Evolutionary conservation across 2,329 filamentous ascomycete species (phyloP).

Genomic region (Seiridium cupressi): DNA sequence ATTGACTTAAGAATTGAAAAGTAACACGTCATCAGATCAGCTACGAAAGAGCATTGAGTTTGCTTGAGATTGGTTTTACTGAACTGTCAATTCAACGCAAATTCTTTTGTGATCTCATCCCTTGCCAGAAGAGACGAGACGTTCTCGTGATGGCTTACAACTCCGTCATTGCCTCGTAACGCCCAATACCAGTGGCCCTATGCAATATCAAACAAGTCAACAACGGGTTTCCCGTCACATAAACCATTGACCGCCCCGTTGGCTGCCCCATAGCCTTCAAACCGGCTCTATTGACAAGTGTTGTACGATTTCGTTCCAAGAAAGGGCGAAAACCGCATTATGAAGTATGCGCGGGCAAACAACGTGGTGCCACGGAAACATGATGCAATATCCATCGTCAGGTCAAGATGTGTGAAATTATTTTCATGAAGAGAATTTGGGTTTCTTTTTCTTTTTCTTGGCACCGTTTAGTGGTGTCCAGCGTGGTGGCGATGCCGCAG

Average conservation of each 20-base stretch:
- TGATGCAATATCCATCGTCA: conserved; percentile 5
- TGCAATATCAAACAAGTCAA: conserved; percentile 8
- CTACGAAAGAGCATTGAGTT: not conserved
- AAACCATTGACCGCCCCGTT: not conserved
- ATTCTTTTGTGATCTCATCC: conserved; percentile 4
- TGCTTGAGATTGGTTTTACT: conserved; percentile 5
- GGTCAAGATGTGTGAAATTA: conserved; percentile 2
- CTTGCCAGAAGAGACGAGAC: conserved; percentile 11
- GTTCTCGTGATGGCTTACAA: not conserved
- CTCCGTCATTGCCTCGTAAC: conserved; percentile 3
- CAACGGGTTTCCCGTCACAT: not conserved
- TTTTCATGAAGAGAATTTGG: conserved; percentile 9
- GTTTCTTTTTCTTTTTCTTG: not conserved
- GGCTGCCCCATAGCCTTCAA: not conserved
- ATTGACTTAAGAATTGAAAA: not conserved
- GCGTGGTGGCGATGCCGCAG: conserved; percentile 37
- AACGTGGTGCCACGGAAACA: not conserved
- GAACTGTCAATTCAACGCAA: conserved; percentile 4
- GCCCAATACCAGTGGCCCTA: conserved; percentile 1
- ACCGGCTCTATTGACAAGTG: not conserved
- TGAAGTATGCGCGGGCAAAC: not conserved
- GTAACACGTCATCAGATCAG: not conserved
- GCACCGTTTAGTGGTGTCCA: not conserved
- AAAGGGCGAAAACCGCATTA: not conserved
- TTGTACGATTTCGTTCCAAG: not conserved